Percentiles rank a stretch among this genome's conserved stretches.
These are phyloP conservation scores for Trichoderma arundinaceum DNA, from an alignment of 2,329 filamentous ascomycete genomes.

Conservation along the genomic window DNA sequence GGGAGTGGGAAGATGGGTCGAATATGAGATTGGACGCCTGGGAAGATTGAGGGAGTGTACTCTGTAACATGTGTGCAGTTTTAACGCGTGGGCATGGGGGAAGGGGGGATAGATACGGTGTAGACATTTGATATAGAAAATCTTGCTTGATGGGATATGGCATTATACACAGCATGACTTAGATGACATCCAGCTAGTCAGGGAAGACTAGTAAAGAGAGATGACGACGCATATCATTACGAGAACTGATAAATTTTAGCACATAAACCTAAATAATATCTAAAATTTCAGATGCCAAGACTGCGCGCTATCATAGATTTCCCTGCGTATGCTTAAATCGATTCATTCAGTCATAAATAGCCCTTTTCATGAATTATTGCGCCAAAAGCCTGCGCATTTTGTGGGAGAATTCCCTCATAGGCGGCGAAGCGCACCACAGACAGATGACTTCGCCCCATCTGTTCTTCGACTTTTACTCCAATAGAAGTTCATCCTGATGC, in stretches of 20 bases:
- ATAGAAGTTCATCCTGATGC: constrained; percentile 62
- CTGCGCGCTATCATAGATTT: neutral
- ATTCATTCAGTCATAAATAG: constrained; percentile 8
- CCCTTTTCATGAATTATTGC: neutral
- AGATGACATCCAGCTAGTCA: neutral
- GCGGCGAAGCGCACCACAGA: neutral
- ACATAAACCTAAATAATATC: neutral
- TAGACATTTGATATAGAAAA: neutral
- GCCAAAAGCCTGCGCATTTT: neutral
- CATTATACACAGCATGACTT: constrained; percentile 2
- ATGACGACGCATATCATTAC: neutral
- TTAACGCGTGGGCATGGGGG: neutral
- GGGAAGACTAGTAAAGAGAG: neutral
- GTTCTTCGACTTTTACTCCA: constrained; percentile 51
- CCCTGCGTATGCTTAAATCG: constrained; percentile 1
- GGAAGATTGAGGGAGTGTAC: constrained; percentile 68
- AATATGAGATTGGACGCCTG: constrained; percentile 74
- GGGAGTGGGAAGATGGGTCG: constrained; percentile 79
- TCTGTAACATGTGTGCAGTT: constrained; percentile 48
- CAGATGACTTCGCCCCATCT: neutral
- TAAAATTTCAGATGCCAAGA: neutral
- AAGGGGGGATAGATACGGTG: no score
- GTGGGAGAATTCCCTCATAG: neutral
- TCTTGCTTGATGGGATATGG: neutral
- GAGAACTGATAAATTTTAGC: neutral